Evolutionary conservation across 345 rosid species (phyloP), one percentile per base, ranked within the genome.

Genomic region (Pistacia atlantica): DNA sequence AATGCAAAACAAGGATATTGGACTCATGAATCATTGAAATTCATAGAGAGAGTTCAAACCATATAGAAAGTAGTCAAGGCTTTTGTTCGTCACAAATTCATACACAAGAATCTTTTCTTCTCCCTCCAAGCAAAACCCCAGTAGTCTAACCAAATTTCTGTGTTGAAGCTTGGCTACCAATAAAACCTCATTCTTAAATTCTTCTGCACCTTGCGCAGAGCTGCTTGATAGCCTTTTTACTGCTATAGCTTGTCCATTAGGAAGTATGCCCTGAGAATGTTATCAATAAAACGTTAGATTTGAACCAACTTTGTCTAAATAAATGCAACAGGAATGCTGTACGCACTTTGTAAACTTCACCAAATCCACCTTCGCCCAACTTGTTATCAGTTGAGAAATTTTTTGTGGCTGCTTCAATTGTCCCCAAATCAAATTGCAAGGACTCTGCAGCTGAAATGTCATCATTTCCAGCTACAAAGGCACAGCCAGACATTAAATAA

Each of bases 361-460:
- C 89, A 71, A 89, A 90, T 56, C 95, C 95, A 31, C 97, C 97
- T 52, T 81, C 83, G 46, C 97, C 97, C 63, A 90, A 81, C 75
- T 88, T 90, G 69, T 89, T 87, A 20, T 81, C 58, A 6, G 56
- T 74, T 4, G 92, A 86, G 76, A 92, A 90, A 51, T 83, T 79
- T 38, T 85, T 62, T 14, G 93, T 87, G 0, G 92, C 89, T 28
- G 59, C 75, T 79, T 84, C 77, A 17, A 90, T 81, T 8, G 79
- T 74, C 2, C 22, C 75, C 2, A 89, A 76, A 65, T 88, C 42
- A 37, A 73, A 84, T 52, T 90, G 90, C 67, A 83, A 67, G 11
- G 90, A 82, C 60, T 89, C 90, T 67, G 60, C 74, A 62, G 73
- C 59, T 13, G 80, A 48, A 67, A 84, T 80, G 25, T 72, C 86